Percentiles rank a stretch among this genome's conserved stretches.
Evolutionary conservation across 208 protist species (phyloP).

Genomic region (Leptomonas seymouri): DNA sequence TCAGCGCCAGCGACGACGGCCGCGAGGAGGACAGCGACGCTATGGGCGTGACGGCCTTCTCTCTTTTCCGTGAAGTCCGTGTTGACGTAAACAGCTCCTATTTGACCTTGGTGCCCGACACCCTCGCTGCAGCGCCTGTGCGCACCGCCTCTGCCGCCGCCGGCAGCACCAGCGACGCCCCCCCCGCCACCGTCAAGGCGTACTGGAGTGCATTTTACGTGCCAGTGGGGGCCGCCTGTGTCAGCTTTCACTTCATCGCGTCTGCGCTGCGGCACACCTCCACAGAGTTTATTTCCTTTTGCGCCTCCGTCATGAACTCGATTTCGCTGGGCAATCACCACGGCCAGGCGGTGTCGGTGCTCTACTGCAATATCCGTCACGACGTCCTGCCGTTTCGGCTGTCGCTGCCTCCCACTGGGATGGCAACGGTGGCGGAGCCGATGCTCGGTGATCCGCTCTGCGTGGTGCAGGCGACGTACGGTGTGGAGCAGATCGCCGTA

Average conservation of each 20-base stretch:
- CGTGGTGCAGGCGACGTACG: slow-evolving; percentile 46
- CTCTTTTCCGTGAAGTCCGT: slow-evolving; percentile 47
- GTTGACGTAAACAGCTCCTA: slow-evolving; percentile 45
- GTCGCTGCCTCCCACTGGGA: slow-evolving; percentile 41
- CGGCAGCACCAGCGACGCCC: neutral
- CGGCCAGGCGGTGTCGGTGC: slow-evolving; percentile 69
- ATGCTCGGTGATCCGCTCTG: slow-evolving; percentile 71
- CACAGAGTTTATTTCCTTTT: slow-evolving; percentile 70
- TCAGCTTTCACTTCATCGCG: slow-evolving; percentile 77
- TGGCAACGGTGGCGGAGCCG: slow-evolving; percentile 70
- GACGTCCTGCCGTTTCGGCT: slow-evolving; percentile 73
- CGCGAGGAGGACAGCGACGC: slow-evolving; percentile 36
- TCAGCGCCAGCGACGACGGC: slow-evolving; percentile 45
- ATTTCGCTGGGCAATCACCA: slow-evolving; percentile 85
- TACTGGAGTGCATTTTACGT: slow-evolving; percentile 72
- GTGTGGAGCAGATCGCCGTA: slow-evolving; percentile 33
- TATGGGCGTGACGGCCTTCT: slow-evolving; percentile 27
- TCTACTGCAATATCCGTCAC: slow-evolving; percentile 83
- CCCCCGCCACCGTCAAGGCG: slow-evolving; percentile 24
- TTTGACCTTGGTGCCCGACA: slow-evolving; percentile 32
- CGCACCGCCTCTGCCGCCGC: slow-evolving; percentile 6
- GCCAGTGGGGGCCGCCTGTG: slow-evolving; percentile 58
- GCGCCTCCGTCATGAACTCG: slow-evolving; percentile 69
- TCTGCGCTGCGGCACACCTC: slow-evolving; percentile 62
- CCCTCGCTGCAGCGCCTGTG: slow-evolving; percentile 16